Evolutionary conservation across 306 rosid genomes (phyloP), one percentile per base, ranked within the genome.

Genomic region (Lithocarpus polystachyus): DNA sequence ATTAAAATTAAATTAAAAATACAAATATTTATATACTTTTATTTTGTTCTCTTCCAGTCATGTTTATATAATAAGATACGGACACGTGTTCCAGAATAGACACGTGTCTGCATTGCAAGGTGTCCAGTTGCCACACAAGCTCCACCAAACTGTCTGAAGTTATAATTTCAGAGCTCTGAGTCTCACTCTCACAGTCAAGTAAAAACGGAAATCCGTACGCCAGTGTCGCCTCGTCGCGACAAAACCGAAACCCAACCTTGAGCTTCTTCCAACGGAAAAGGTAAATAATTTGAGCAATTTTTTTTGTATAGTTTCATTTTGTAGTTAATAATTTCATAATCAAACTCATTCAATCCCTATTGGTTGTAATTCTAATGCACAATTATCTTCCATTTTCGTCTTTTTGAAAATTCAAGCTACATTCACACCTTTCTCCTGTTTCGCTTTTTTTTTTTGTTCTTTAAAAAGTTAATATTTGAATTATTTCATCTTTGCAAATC

Each of bases 11-110:
- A 33, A 5, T 5, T 35, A 6, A 35, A 35, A 35, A 35, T 35
- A 35, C 40, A 35, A 35, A 35, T 35, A 35, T 8, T 6, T 33
- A 33, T 35, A 35, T 35, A 35, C 40, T 35, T 35, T 35, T 35
- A 35, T 35, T 35, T 35, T 35, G 40, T 35, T 35, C 2, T 8
- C 40, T 35, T 35, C 40, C 40, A 35, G 6, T 35, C 8, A 6
- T 35, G 6, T 2, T 35, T 35, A 6, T 35, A 35, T 35, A 1
- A 35, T 35, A 26, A 2, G 28, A 26, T 26, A 26, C 28, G 28
- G 28, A 1, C 2, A 26, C 0, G 33, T 31, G 1, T 31, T 31
- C 1, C 1, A 0, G 6, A 31, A 0, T 4, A 1, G 1, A 29
- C 4, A 3, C 4, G 0, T 29, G 4, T 29, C 31, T 29, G 35